These are phyloP conservation scores for Backusella sp. DNA, from an alignment of 192 early-diverging fungal genomes.

Conservation along the genomic window DNA sequence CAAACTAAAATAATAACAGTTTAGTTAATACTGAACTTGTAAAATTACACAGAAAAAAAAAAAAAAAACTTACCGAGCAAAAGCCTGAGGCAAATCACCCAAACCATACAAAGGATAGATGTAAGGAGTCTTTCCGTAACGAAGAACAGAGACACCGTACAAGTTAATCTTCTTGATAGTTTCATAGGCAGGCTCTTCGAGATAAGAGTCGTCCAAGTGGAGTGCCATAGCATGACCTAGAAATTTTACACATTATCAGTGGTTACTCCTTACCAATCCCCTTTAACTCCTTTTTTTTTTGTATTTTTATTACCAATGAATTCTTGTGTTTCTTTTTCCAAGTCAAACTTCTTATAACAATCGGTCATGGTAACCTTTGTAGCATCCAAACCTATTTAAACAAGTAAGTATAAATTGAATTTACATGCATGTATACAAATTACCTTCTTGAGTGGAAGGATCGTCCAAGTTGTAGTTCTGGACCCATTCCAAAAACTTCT, in stretches of 20 bases:
- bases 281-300: background rate
- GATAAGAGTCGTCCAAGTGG: constrained; percentile 87
- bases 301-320: constrained; percentile 56
- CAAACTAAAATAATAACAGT: constrained; percentile 52
- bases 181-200: constrained; percentile 70
- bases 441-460: constrained; percentile 71
- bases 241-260: background rate
- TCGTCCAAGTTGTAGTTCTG: constrained; percentile 88
- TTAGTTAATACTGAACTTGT: background rate
- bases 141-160: constrained; percentile 88
- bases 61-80: constrained; percentile 68
- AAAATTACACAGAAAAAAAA: background rate
- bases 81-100: constrained; percentile 97
- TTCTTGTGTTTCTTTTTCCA: constrained; percentile 94
- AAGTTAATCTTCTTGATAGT: constrained; percentile 90
- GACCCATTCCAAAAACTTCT: constrained; percentile 96
- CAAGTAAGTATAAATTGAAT: background rate
- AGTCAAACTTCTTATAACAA: constrained; percentile 90
- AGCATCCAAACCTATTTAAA: constrained; percentile 59
- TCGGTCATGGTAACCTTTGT: constrained; percentile 71
- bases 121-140: constrained; percentile 95
- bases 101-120: constrained; percentile 98
- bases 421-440: background rate
- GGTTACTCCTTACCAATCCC: background rate
- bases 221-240: constrained; percentile 94